Base-by-base conservation (phyloP, 805 yeast genomes). In the Saccharomyces jurei region DNA sequence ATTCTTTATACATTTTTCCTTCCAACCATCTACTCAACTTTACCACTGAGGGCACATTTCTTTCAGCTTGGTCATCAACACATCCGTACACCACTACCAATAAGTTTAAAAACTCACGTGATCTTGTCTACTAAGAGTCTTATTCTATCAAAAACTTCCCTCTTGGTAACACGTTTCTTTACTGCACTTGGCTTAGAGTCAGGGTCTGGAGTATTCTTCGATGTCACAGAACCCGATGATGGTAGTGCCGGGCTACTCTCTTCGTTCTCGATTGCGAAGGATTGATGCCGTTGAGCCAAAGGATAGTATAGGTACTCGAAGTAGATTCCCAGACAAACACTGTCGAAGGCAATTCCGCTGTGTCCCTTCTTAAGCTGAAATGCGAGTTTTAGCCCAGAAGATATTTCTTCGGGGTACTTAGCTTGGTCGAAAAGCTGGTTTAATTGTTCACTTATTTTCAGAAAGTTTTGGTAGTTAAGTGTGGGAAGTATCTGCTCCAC, bases 161-260 rank as follows among this genome's bases (percentile, higher is more conserved):
- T 69, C 54, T 69, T 69, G 27, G 71, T 68, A 4, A 69, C 70
- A 46, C 71, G 62, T 29, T 69, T 69, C 52, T 65, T 63, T 4
- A 52, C 54, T 0, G 56, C 28, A 4, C 52, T 44, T 9, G 57
- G 50, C 51, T 65, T 64, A 1, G 52, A 17, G 10, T 22, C 17
- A 9, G 44, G 8, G 22, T 36, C 44, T 31, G 26, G 29, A 47
- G 36, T 30, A 11, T 31, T 10, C 22, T 41, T 41, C 49, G 54
- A 46, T 17, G 51, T 13, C 41, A 27, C n/a, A 47, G 50, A 41
- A 46, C 41, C 22, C 3, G 27, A n/a, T 49, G 46, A n/a, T 41
- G 50, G 9, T 46, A 10, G 28, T 11, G 9, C 9, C 21, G 44
- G 50, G 14, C 3, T 22, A 10, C 22, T 25, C 13, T 25, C 21